A percentile compares a stretch with the other conserved stretches of the same genome.
Evolutionary conservation across 2,329 filamentous ascomycete genomes (phyloP).

Genomic region (Clonostachys sp.): DNA sequence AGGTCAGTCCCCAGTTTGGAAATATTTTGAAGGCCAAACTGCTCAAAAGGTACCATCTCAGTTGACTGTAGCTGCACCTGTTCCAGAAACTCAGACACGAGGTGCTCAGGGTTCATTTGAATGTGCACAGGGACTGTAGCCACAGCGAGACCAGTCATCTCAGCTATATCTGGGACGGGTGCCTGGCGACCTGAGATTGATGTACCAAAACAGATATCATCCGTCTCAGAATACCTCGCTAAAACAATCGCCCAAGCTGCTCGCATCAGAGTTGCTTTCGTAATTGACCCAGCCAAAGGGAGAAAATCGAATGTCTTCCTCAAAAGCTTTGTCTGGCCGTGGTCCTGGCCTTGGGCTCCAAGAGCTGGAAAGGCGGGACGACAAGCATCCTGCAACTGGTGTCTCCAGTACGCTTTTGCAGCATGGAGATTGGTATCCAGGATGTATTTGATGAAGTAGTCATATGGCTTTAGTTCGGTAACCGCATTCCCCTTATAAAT

Average conservation of each 20-base stretch:
- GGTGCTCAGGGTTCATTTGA: slow-evolving; percentile 1
- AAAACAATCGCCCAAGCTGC: slow-evolving; percentile 19
- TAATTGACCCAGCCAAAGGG: slow-evolving; percentile 5
- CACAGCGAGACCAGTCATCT: slow-evolving; percentile 9
- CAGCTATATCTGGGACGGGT: slow-evolving; percentile 1
- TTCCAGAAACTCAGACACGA: slow-evolving; percentile 5
- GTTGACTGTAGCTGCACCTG: slow-evolving; percentile 6
- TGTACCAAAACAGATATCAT: slow-evolving; percentile 14
- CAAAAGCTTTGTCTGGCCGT: neutral
- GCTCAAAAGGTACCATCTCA: slow-evolving; percentile 11
- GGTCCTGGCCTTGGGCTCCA: slow-evolving; percentile 1
- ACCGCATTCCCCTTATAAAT: neutral
- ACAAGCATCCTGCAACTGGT: slow-evolving; percentile 2
- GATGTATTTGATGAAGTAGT: slow-evolving; percentile 34
- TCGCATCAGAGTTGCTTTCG: slow-evolving; percentile 11
- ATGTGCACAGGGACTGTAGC: slow-evolving; percentile 7
- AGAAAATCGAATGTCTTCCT: neutral
- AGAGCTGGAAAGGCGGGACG: neutral
- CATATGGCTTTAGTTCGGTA: slow-evolving; percentile 17
- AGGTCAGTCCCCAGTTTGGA: slow-evolving; percentile 6
- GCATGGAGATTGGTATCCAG: slow-evolving; percentile 16
- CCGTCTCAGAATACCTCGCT: slow-evolving; percentile 7
- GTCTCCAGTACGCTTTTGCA: slow-evolving; percentile 4
- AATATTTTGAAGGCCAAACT: slow-evolving; percentile 15
- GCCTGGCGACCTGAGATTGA: slow-evolving; percentile 14